Percentiles rank a stretch among this genome's conserved stretches.
These are phyloP conservation scores for Cardamine chenopodiifolia DNA, from an alignment of 345 rosid species.

Conservation along the genomic window DNA sequence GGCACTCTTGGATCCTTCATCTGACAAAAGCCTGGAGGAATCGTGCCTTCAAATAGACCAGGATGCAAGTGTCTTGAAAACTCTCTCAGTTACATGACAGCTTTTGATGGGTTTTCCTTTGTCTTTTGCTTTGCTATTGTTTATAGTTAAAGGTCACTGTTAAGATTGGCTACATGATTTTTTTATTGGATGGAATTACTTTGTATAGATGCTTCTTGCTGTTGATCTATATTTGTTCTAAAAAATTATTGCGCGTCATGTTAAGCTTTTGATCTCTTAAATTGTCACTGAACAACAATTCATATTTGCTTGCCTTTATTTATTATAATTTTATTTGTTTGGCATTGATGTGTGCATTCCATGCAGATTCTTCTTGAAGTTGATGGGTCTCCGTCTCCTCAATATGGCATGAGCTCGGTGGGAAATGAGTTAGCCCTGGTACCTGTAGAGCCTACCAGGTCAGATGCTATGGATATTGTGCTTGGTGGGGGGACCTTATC, in stretches of 20 bases:
- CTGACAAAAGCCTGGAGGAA: constrained; percentile 60
- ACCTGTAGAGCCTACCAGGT: constrained; percentile 64
- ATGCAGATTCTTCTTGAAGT: constrained; percentile 81
- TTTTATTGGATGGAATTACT: background rate
- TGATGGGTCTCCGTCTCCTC: constrained; percentile 51
- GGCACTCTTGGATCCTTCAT: constrained; percentile 47
- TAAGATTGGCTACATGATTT: background rate
- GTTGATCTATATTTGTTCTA: background rate
- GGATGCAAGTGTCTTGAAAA: constrained; percentile 55
- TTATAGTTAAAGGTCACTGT: background rate
- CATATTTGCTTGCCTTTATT: constrained; percentile 3
- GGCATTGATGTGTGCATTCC: constrained; percentile 32
- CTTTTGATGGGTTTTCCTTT: constrained; percentile 13
- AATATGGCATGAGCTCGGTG: constrained; percentile 55
- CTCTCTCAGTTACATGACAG: background rate
- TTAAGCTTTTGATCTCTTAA: background rate
- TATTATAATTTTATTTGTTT: constrained; percentile 18
- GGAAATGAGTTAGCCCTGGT: constrained; percentile 79
- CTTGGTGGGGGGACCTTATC: constrained; percentile 71
- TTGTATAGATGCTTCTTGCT: constrained; percentile 3
- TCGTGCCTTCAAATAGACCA: constrained; percentile 78
- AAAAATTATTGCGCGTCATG: background rate
- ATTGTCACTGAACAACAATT: background rate
- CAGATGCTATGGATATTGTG: constrained; percentile 49
- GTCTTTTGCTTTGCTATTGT: constrained; percentile 3